A percentile compares a stretch with the other conserved stretches of the same genome.
These are phyloP conservation scores for Euphorbia tirucalli DNA, from an alignment of 345 rosid genomes.

Conservation along the genomic window DNA sequence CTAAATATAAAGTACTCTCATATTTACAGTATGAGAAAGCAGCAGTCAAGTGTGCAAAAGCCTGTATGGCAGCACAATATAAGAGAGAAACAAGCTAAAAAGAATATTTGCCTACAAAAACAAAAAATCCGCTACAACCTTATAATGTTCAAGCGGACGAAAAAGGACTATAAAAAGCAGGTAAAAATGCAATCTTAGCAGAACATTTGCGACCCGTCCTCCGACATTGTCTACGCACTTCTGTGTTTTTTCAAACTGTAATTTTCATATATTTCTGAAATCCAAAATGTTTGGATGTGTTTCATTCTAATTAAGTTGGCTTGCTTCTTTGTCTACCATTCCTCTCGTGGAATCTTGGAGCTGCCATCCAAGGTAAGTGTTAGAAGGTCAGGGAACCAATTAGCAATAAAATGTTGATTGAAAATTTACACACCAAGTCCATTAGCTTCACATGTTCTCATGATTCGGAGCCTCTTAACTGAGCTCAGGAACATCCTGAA, in stretches of 20 bases:
- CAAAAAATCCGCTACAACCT: conserved; percentile 25
- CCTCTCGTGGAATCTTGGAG: conserved; percentile 59
- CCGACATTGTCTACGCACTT: conserved; percentile 22
- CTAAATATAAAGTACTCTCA: conserved; percentile 43
- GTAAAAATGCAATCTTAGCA: conserved; percentile 22
- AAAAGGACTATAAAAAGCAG: conserved; percentile 21
- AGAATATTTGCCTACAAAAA: conserved; percentile 34
- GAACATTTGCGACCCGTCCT: conserved; percentile 24
- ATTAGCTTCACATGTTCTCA: conserved; percentile 29
- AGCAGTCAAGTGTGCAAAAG: conserved; percentile 38
- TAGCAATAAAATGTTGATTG: not conserved
- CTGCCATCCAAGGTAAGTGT: conserved; percentile 37
- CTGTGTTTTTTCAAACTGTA: conserved; percentile 27
- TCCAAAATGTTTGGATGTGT: conserved; percentile 1
- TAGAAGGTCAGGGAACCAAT: not conserved
- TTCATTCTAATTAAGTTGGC: conserved; percentile 38
- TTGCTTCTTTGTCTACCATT: conserved; percentile 56
- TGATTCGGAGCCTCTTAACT: conserved; percentile 32
- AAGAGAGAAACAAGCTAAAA: conserved; percentile 15
- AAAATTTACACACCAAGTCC: conserved; percentile 27
- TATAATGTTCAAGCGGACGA: conserved; percentile 3
- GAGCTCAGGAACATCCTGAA: conserved; percentile 32
- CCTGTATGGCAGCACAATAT: conserved; percentile 30
- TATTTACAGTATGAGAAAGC: conserved; percentile 61
- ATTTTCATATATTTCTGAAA: conserved; percentile 21